Conservation (phyloP, 2,329 filamentous ascomycete species). For the Epichloe brachyelytri region DNA sequence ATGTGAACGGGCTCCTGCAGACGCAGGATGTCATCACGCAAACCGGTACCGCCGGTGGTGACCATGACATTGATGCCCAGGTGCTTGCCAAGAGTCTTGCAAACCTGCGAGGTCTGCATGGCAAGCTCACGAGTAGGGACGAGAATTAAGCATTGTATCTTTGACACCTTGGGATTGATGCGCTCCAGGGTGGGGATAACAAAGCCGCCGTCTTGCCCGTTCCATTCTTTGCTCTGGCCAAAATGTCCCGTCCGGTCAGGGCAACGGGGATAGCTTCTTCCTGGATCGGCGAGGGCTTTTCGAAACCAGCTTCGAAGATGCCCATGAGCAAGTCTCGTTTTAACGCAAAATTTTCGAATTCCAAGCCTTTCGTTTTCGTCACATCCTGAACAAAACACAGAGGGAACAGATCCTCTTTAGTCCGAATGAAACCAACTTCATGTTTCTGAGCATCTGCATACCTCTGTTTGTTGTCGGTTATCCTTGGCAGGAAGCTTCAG, state of each 20-base stretch:
- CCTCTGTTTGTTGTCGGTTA: constrained; percentile 69
- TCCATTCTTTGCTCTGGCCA: constrained; percentile 95
- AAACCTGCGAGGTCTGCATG: constrained; percentile 96
- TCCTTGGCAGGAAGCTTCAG: constrained; percentile 64
- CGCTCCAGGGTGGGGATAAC: constrained; percentile 90
- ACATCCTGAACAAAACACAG: constrained; percentile 58
- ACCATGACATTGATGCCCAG: constrained; percentile 98
- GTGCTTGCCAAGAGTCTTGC: constrained; percentile 96
- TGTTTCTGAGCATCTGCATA: constrained; percentile 19
- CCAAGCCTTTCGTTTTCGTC: constrained; percentile 90
- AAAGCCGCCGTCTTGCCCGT: constrained; percentile 95
- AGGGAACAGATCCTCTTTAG: constrained; percentile 6
- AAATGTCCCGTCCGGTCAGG: constrained; percentile 84
- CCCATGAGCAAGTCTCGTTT: constrained; percentile 96
- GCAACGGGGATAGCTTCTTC: constrained; percentile 98
- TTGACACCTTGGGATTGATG: constrained; percentile 92
- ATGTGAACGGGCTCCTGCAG: constrained; percentile 92
- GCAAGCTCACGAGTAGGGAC: constrained; percentile 95
- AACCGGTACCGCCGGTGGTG: constrained; percentile 86
- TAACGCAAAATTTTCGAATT: constrained; percentile 94
- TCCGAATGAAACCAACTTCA: constrained; percentile 5
- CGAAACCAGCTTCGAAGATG: constrained; percentile 97
- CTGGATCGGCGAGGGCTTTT: constrained; percentile 97
- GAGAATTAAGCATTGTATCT: constrained; percentile 91
- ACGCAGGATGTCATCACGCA: constrained; percentile 94